A percentile compares a stretch with the other conserved stretches of the same genome.
phyloP scores from a whole-genome alignment of 805 yeast species.

The Kluyveromyces siamensis region DNA sequence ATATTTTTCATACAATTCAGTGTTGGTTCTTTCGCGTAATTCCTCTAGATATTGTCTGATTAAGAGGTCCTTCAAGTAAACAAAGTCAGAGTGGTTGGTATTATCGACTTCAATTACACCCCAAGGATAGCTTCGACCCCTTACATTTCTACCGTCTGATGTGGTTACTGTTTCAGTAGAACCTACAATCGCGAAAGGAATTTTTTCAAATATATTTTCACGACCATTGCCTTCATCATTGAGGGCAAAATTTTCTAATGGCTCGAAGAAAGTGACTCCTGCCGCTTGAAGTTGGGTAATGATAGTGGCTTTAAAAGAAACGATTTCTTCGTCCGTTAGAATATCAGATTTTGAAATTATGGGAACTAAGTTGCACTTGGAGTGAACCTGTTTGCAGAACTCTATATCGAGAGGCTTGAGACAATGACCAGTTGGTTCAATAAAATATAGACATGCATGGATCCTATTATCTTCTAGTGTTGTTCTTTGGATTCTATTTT shows the following conservation, averaged over 20 bases:
- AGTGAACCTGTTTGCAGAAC: conserved; percentile 80
- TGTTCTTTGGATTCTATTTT: conserved; percentile 71
- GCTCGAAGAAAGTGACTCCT: conserved; percentile 66
- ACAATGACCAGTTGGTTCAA: conserved; percentile 95
- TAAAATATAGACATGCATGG: conserved; percentile 88
- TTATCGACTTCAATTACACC: conserved; percentile 93
- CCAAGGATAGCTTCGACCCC: conserved; percentile 97
- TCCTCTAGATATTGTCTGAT: conserved; percentile 90
- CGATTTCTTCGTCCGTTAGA: conserved; percentile 77
- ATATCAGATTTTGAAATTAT: conserved; percentile 93
- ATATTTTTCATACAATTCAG: conserved; percentile 75
- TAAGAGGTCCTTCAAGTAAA: conserved; percentile 77
- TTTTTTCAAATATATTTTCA: conserved; percentile 52
- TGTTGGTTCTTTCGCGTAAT: conserved; percentile 75
- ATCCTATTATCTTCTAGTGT: conserved; percentile 70
- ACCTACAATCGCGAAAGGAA: conserved; percentile 94
- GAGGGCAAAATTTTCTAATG: conserved; percentile 68
- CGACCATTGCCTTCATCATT: conserved; percentile 77
- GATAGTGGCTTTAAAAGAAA: conserved; percentile 66
- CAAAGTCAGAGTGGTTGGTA: conserved; percentile 87
- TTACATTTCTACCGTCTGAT: conserved; percentile 67
- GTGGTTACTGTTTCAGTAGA: conserved; percentile 64
- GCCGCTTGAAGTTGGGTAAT: conserved; percentile 67
- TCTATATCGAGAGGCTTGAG: conserved; percentile 81
- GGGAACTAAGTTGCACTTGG: conserved; percentile 89